Percentiles rank a stretch among this genome's conserved stretches.
phyloP scores from a whole-genome alignment of 768 basidiomycete species.

The Amanita thiersii region DNA sequence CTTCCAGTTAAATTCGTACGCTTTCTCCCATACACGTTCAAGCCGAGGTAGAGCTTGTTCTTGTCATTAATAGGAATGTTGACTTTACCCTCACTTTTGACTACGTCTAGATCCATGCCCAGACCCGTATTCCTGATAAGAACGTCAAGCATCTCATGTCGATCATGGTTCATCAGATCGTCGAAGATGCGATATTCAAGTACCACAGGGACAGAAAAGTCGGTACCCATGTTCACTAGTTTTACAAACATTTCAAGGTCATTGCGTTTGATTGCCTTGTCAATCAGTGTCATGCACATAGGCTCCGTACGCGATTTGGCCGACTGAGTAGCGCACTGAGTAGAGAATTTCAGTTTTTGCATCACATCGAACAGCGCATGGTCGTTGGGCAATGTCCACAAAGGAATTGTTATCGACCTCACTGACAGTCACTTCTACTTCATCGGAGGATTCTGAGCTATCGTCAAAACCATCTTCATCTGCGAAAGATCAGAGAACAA shows the following conservation, averaged over 20 bases:
- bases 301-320: background rate
- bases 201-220: slow-evolving; percentile 22
- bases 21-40: slow-evolving; percentile 58
- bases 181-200: slow-evolving; percentile 15
- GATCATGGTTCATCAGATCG: slow-evolving; percentile 29
- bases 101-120: slow-evolving; percentile 24
- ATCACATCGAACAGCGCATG: slow-evolving; percentile 33
- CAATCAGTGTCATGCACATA: slow-evolving; percentile 16
- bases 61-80: slow-evolving; percentile 23
- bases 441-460: slow-evolving; percentile 32
- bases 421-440: slow-evolving; percentile 30
- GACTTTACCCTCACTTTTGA: slow-evolving; percentile 18
- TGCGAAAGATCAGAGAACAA: slow-evolving; percentile 1
- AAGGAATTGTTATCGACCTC: slow-evolving; percentile 25
- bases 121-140: slow-evolving; percentile 45
- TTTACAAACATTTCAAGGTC: slow-evolving; percentile 46
- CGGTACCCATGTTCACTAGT: slow-evolving; percentile 34
- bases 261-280: slow-evolving; percentile 29
- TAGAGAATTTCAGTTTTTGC: slow-evolving; percentile 22
- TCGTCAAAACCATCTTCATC: slow-evolving; percentile 30
- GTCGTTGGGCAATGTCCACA: slow-evolving; percentile 43
- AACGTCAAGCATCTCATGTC: slow-evolving; percentile 45
- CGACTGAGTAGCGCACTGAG: background rate
- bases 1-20: slow-evolving; percentile 41
- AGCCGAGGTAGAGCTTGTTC: slow-evolving; percentile 45